Evolutionary conservation across 257 asterid genomes (phyloP), one percentile per base, ranked within the genome.

Genomic region (Petunia secreta): DNA sequence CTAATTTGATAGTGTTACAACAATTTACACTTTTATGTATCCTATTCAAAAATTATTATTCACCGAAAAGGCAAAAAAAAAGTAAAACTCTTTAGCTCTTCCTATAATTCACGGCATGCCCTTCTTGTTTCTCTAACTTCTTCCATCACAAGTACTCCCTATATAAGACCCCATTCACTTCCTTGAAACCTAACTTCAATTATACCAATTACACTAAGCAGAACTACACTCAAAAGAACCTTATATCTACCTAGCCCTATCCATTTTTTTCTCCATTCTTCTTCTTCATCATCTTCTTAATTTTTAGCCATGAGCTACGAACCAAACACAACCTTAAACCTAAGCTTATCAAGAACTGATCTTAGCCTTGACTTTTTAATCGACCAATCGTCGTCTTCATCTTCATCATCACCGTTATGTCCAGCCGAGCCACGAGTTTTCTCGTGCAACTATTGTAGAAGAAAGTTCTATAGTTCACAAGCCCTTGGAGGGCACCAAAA

Each of bases 401-500:
- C 89, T 0, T 75, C 85, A 0, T 89, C 90, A 1, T 84, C 92
- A 0, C 88, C 88, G 2, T 7, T 83, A n/a, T 84, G 82, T 78
- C 90, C 85, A 0, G 40, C 79, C 2, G 91, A 86, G 39, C 91
- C 89, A 1, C 87, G 97, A 5, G 94, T 94, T 5, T 94, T 94
- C 59, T 85, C 97, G 8, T 94, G 98, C 91, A 91, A 89, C 75
- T 94, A 87, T 84, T 94, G 98, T 86, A 75, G 90, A 46, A 86
- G 95, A 40, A 92, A 90, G 75, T 94, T 94, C 78, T 91, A 90
- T 75, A 94, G 98, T 37, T 94, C 98, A 10, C 98, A 92, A 77
- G 98, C 98, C 0, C 90, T 94, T 2, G 97, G 97, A n/a, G 98
- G 98, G 3, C 98, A 94, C 81, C 98, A 94, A 63, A 94, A 94